phyloP scores from a whole-genome alignment of 495 filamentous ascomycete species.

The Cladorrhinum samala region DNA sequence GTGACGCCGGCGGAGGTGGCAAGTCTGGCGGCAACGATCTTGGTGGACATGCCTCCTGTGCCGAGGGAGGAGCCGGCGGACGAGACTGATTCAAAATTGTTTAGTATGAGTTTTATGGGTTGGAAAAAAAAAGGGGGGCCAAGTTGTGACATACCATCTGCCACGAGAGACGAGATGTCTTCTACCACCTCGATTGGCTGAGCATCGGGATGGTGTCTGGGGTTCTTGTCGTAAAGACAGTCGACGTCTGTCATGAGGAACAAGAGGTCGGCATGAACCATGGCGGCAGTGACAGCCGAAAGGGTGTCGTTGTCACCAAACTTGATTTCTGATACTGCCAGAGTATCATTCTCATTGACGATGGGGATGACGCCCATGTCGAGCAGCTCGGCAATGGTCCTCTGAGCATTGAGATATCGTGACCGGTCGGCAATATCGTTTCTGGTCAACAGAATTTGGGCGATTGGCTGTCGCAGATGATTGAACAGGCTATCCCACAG shows the following conservation, averaged over 20 bases:
- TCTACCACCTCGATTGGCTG: slow-evolving; percentile 87
- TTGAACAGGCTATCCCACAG: slow-evolving; percentile 90
- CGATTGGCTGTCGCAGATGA: slow-evolving; percentile 81
- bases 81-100: slow-evolving; percentile 55
- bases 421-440: slow-evolving; percentile 95
- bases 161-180: slow-evolving; percentile 77
- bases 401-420: slow-evolving; percentile 93
- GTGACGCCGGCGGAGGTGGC: slow-evolving; percentile 94
- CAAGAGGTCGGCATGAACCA: slow-evolving; percentile 94
- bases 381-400: slow-evolving; percentile 82
- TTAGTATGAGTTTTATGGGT: background rate
- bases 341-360: slow-evolving; percentile 97
- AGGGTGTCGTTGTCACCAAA: slow-evolving; percentile 98
- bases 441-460: slow-evolving; percentile 90
- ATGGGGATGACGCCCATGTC: slow-evolving; percentile 97
- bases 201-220: slow-evolving; percentile 75
- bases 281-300: slow-evolving; percentile 91
- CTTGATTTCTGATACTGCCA: slow-evolving; percentile 97
- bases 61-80: slow-evolving; percentile 81
- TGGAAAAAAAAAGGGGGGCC: background rate
- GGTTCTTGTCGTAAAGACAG: slow-evolving; percentile 94
- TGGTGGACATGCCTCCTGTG: slow-evolving; percentile 97
- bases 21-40: slow-evolving; percentile 89
- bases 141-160: slow-evolving; percentile 52
- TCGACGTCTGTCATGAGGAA: slow-evolving; percentile 99